phyloP scores from a whole-genome alignment of 306 rosid species.

The Dryas drummondii region DNA sequence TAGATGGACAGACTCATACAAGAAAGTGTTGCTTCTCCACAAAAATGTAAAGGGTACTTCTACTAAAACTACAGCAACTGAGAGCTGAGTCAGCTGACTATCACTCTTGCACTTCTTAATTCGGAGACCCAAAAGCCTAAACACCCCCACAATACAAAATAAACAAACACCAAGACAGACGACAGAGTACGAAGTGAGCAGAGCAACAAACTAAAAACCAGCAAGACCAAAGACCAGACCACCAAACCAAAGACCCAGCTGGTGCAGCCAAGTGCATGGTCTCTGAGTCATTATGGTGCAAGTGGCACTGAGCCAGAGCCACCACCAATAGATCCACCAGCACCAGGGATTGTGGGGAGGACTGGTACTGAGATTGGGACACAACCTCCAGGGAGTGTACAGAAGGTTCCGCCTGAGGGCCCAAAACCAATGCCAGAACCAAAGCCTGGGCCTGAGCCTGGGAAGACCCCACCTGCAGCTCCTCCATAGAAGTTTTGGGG shows the following conservation, averaged over 20 bases:
- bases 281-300: not conserved
- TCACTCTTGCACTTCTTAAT: too few species aligned
- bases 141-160: too few species aligned
- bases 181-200: too few species aligned
- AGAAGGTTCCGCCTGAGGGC: constrained; percentile 25
- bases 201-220: too few species aligned
- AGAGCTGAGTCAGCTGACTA: too few species aligned
- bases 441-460: constrained; percentile 32
- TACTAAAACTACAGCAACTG: too few species aligned
- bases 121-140: too few species aligned
- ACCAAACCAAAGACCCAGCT: not conserved
- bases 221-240: not conserved
- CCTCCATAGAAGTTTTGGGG: constrained; percentile 35
- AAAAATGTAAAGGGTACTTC: too few species aligned
- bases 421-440: constrained; percentile 25
- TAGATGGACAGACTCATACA: not conserved
- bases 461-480: constrained; percentile 22
- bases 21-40: not conserved
- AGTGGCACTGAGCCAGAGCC: not conserved
- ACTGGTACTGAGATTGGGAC: not conserved
- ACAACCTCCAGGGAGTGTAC: constrained; percentile 29
- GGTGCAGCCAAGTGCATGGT: too few species aligned
- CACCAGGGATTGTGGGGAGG: constrained; percentile 18
- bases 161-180: too few species aligned
- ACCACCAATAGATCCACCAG: not conserved